Evolutionary conservation across 129 eudicot genomes (phyloP).

Genomic region (Pulicaria dysenterica): DNA sequence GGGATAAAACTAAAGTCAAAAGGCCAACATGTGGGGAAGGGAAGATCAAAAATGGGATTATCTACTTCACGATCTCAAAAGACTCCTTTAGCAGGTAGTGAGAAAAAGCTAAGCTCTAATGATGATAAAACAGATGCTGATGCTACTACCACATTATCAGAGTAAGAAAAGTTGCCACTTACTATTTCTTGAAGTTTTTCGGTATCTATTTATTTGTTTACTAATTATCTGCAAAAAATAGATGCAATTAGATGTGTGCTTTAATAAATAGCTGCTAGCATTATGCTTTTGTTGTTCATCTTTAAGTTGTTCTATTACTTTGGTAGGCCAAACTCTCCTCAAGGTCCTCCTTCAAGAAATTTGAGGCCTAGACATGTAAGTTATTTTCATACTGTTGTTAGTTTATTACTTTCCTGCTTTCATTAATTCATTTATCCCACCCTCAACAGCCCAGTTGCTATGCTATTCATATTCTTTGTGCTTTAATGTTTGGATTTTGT

Average conservation of each 20-base stretch:
- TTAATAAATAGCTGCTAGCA: not conserved
- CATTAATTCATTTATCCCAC: not conserved
- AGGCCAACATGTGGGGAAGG: constrained; percentile 28
- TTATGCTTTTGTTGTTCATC: constrained; percentile 1
- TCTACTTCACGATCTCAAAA: constrained; percentile 39
- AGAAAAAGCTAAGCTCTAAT: constrained; percentile 33
- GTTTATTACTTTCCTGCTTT: not conserved
- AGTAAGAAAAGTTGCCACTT: constrained; percentile 38
- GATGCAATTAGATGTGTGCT: not conserved
- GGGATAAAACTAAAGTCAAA: constrained; percentile 29
- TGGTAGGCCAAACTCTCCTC: constrained; percentile 45
- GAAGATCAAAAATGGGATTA: constrained; percentile 31
- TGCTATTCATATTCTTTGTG: not conserved
- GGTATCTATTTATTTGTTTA: not conserved
- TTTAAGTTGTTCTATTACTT: constrained; percentile 12
- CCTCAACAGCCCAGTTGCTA: not conserved
- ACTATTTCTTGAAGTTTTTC: constrained; percentile 2
- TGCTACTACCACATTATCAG: constrained; percentile 40
- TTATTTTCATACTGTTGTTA: constrained; percentile 23
- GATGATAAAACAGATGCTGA: constrained; percentile 29
- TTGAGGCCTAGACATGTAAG: constrained; percentile 64
- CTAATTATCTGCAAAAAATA: not conserved
- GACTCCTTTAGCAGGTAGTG: constrained; percentile 32
- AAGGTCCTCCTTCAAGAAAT: constrained; percentile 36
- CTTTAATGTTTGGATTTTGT: not conserved